A percentile compares a stretch with the other conserved stretches of the same genome.
Evolutionary conservation across 805 yeast species (phyloP).

Genomic region (Pichia californica): DNA sequence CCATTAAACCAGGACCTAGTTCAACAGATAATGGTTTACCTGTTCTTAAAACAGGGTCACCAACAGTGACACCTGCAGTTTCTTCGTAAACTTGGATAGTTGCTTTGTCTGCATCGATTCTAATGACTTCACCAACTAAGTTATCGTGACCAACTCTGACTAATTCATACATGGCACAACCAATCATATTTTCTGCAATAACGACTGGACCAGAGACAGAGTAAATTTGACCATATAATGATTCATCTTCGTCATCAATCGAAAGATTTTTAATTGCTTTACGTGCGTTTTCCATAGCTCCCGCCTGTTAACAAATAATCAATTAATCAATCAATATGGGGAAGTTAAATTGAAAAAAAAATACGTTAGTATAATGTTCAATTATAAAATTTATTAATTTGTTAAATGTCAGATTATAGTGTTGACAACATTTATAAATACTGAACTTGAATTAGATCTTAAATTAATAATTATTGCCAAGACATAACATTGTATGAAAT

Average conservation of each 20-base stretch:
- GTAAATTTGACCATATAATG: conserved; percentile 80
- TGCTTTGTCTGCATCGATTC: conserved; percentile 94
- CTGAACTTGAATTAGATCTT: too few species aligned
- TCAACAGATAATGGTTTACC: conserved; percentile 99
- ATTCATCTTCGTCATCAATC: conserved; percentile 69
- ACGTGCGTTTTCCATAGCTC: conserved; percentile 95
- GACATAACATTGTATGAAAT: too few species aligned
- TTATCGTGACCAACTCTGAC: conserved; percentile 97
- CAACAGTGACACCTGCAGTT: conserved; percentile 98
- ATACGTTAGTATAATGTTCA: too few species aligned
- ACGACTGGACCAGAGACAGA: conserved; percentile 98
- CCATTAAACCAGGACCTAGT: conserved; percentile 99
- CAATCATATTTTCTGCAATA: conserved; percentile 97
- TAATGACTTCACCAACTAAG: conserved; percentile 96
- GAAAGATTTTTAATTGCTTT: conserved; percentile 84
- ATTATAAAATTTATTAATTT: too few species aligned
- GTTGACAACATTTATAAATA: too few species aligned
- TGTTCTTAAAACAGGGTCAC: conserved; percentile 97
- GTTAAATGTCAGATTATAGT: too few species aligned
- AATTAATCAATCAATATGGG: too few species aligned
- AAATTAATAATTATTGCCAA: too few species aligned
- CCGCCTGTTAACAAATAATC: conserved; percentile 56
- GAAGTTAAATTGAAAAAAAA: too few species aligned
- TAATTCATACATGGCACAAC: conserved; percentile 99
- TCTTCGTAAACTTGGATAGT: conserved; percentile 99